Evolutionary conservation across 2,329 filamentous ascomycete genomes (phyloP).

Genomic region (Pseudogymnoascus sp.): DNA sequence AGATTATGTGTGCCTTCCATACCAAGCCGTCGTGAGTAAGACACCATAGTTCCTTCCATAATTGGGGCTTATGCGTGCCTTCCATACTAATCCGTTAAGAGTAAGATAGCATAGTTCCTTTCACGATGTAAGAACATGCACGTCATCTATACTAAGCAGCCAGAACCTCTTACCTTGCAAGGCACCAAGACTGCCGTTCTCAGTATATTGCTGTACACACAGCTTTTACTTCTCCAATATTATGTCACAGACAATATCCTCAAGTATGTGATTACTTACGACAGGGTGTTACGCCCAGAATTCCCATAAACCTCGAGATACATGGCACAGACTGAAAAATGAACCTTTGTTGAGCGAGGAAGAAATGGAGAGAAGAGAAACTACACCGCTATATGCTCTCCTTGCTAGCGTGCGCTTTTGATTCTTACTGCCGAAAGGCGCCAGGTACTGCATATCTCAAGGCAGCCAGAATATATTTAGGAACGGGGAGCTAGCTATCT

Average conservation of each 20-base stretch:
- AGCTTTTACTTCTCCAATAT: background rate
- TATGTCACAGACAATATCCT: background rate
- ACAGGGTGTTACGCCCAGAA: background rate
- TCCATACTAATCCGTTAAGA: background rate
- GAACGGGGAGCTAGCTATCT: background rate
- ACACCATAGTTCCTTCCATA: background rate
- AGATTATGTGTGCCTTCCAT: background rate
- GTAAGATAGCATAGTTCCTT: background rate
- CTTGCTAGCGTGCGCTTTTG: background rate
- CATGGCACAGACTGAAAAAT: background rate
- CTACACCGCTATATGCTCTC: background rate
- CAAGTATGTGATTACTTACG: background rate
- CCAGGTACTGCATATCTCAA: background rate
- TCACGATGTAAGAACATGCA: background rate
- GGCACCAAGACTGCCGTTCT: background rate
- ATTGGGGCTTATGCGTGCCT: background rate
- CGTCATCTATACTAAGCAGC: background rate
- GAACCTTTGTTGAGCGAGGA: background rate
- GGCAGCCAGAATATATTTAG: background rate
- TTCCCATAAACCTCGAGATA: background rate
- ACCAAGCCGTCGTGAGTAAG: background rate
- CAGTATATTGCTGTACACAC: background rate
- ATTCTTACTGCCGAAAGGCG: background rate
- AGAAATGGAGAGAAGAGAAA: background rate
- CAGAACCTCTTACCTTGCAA: background rate